Evolutionary conservation across 129 eudicot species (phyloP), one percentile per base, ranked within the genome.

Genomic region (Dittrichia graveolens): DNA sequence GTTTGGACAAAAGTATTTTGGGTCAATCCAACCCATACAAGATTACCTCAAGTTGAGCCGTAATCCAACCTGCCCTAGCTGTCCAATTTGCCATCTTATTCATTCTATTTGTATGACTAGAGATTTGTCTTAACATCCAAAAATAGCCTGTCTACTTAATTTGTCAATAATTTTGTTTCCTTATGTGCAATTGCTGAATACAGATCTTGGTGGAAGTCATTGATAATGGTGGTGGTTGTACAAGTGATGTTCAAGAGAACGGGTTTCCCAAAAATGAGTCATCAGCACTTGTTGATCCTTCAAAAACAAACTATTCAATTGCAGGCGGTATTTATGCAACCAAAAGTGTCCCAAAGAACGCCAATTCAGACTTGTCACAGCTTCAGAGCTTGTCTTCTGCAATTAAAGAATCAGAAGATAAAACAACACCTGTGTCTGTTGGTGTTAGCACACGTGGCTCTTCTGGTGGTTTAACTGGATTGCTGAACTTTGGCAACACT

Each of bases 371-470:
- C 67, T 37, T 78, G 38, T 79, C 85, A 73, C 86, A 88, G 37
- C 58, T 75, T 56, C 96, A 87, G 65, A 80, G 70, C 45, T 59
- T 65, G 60, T 67, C 80, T 24, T 65, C 87, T 75, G 80, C 86
- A 43, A 83, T 70, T 57, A 82, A 35, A 85, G 90, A 87, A 65
- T 61, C 83, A 58, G 94, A 87, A 38, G 77, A 78, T 8, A 24
- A 82, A 72, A 68, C 79, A 79, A 53, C 88, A 55, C 83, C 79
- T 49, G 89, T 81, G 49, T 63, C 72, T 45, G 82, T 81, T 78
- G 96, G 98, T 60, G 88, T 89, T 62, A 89, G 85, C 79, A 93
- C 98, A 37, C 85, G 98, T 70, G 95, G 98, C 18, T 84, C 95
- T 80, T 80, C 95, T 71, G 83, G 84, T 77, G 98, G 98, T 78